Conservation (phyloP, 2,329 filamentous ascomycete species). For the Clonostachys rosea region DNA sequence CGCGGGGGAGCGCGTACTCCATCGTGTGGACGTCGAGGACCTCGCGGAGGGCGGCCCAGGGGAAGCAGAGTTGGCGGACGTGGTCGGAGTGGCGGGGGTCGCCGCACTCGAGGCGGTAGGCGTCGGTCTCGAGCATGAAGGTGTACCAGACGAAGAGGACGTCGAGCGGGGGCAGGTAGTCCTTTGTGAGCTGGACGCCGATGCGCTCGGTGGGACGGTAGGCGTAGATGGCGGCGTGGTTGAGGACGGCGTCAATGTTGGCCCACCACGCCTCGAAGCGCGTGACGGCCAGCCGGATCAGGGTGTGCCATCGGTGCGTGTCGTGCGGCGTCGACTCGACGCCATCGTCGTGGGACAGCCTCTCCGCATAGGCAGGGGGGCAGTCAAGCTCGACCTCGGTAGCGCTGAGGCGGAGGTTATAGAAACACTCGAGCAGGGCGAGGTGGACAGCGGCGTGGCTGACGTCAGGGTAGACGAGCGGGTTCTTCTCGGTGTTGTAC, state of each 20-base stretch:
- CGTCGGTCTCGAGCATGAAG: background rate
- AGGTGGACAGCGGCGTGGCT: background rate
- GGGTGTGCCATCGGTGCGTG: background rate
- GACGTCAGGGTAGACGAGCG: background rate
- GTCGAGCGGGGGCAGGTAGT: background rate
- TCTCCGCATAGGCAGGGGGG: background rate
- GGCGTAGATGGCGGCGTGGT: background rate
- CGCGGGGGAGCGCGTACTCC: background rate
- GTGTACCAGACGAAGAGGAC: background rate
- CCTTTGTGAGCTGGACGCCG: background rate
- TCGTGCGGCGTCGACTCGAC: no score
- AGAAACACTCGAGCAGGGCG: background rate
- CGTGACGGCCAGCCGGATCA: background rate
- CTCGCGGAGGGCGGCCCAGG: background rate
- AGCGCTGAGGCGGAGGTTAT: background rate
- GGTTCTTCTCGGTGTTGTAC: background rate
- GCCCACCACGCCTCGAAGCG: background rate
- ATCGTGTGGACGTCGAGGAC: background rate
- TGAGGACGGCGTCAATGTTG: background rate
- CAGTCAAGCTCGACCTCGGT: background rate
- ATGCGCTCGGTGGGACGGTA: background rate
- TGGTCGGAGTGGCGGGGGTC: background rate
- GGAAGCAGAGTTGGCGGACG: background rate
- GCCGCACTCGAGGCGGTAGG: background rate
- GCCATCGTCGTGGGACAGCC: background rate